Base-by-base conservation (phyloP, 768 basidiomycete genomes). In the Tricholoma terreum region DNA sequence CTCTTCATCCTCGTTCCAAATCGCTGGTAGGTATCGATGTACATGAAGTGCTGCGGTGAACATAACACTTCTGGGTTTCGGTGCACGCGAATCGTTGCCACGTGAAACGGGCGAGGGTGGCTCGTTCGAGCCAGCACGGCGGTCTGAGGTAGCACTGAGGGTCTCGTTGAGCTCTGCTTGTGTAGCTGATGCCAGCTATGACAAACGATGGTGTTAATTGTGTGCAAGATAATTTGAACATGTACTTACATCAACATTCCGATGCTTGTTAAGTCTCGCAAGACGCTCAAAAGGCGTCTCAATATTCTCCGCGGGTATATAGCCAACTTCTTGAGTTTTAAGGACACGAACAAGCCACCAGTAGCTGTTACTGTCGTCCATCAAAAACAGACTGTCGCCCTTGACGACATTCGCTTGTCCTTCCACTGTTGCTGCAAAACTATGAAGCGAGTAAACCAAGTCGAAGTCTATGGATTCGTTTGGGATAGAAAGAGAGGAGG, bases 271-370 rank as follows among this genome's bases (percentile, higher is more conserved):
- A 55, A 98, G 79, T 56, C 97, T 78, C 0, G 97, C 97, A 6
- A 98, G 82, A 34, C 97, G 83, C 69, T 99, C 97, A 65, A 94
- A 97, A 0, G 97, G 97, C 0, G 97, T 99, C 71, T 99, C 97
- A 63, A 99, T 98, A 71, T 98, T 98, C 75, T 99, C 97, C 0
- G 97, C 97, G 15, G 97, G 97, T 50, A 99, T 98, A 71, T 99
- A 99, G 0, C 97, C 97, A 14, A 99, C 93, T 66, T 97, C 94
- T 72, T 98, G 94, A 7, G 96, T 98, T 77, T 98, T 98, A 61
- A 99, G 86, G 8, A 99, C 97, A 48, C 94, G 85, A 7, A 99
- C 96, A 50, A 98, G 90, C 97, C 97, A 98, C 97, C 97, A 98
- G 75, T 99, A 99, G 73, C 92, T 93, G 73, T 99, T 98, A 56